Evolutionary conservation across 257 asterid species (phyloP).

Genomic region (Paraleonurus japonicus): DNA sequence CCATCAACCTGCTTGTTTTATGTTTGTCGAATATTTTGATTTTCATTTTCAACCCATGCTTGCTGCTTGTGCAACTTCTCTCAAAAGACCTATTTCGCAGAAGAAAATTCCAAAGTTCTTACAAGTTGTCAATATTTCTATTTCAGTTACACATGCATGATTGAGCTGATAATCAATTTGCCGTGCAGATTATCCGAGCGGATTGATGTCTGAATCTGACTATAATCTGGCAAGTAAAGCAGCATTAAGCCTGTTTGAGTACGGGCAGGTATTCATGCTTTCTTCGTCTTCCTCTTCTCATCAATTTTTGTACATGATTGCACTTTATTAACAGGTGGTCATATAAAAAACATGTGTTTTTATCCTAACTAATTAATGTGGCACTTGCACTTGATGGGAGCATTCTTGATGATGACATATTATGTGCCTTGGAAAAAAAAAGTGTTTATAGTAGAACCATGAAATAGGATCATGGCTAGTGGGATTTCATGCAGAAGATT

Average conservation of each 20-base stretch:
- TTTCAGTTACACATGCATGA: background rate
- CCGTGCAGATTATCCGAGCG: slow-evolving; percentile 64
- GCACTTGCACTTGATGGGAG: slow-evolving; percentile 1
- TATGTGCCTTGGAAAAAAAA: background rate
- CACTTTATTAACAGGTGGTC: background rate
- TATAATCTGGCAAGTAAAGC: slow-evolving; percentile 71
- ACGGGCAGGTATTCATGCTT: slow-evolving; percentile 71
- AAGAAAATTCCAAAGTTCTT: background rate
- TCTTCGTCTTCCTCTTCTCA: slow-evolving; percentile 1
- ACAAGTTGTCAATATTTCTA: background rate
- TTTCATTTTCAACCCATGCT: background rate
- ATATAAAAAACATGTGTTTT: background rate
- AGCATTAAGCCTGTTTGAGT: slow-evolving; percentile 76
- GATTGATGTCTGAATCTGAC: slow-evolving; percentile 81
- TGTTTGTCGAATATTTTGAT: background rate
- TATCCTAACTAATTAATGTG: background rate
- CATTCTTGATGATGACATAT: background rate
- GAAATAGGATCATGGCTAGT: background rate
- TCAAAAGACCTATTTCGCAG: background rate
- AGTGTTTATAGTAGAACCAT: background rate
- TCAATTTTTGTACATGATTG: background rate
- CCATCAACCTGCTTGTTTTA: background rate
- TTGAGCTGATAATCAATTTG: slow-evolving; percentile 20
- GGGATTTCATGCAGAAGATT: slow-evolving; percentile 5
- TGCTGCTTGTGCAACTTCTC: slow-evolving; percentile 5